Evolutionary conservation across 306 rosid genomes (phyloP).

Genomic region (Quercus aquifolioides): DNA sequence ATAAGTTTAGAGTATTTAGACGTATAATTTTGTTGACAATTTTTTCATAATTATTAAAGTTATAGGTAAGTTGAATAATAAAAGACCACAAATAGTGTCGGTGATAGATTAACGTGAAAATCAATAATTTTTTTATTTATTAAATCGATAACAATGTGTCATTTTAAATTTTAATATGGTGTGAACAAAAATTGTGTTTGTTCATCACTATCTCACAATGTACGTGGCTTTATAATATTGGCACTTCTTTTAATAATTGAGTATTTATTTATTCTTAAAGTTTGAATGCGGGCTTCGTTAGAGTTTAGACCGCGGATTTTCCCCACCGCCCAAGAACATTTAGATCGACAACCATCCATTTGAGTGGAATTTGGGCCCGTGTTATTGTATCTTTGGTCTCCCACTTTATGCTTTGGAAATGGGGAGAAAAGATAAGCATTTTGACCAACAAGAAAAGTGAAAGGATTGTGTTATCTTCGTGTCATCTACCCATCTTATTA

Average conservation of each 20-base stretch:
- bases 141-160: too few species aligned
- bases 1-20: too few species aligned
- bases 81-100: too few species aligned
- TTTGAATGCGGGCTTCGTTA: background rate
- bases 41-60: too few species aligned
- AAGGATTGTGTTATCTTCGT: too few species aligned
- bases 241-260: background rate
- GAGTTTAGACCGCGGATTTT: background rate
- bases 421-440: background rate
- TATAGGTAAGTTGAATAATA: too few species aligned
- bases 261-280: background rate
- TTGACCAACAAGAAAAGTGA: background rate
- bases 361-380: background rate
- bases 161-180: too few species aligned
- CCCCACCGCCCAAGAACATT: constrained; percentile 1
- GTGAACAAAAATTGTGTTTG: too few species aligned
- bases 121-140: too few species aligned
- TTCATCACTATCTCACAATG: background rate
- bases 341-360: background rate
- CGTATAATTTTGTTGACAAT: too few species aligned
- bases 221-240: constrained; percentile 5
- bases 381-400: constrained; percentile 3
- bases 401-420: background rate
- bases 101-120: too few species aligned
- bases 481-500: too few species aligned